phyloP scores from a whole-genome alignment of 495 filamentous ascomycete species.

The Cladorrhinum samala region DNA sequence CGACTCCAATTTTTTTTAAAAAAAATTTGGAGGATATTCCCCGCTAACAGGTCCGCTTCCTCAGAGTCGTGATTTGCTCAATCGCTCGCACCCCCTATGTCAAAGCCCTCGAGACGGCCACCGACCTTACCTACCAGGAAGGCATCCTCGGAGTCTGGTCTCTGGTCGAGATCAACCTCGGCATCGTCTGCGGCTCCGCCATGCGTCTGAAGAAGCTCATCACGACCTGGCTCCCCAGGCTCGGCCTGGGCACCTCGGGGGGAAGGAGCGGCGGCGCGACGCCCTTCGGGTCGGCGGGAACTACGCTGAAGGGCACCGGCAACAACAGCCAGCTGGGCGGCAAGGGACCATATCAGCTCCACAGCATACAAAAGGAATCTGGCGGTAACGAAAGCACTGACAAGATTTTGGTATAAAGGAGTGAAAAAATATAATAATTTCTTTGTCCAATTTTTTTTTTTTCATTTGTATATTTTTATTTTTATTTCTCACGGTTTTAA shows the following conservation, averaged over 20 bases:
- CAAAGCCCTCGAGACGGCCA: conserved; percentile 4
- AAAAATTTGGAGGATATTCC: too few species aligned
- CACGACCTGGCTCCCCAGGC: conserved; percentile 8
- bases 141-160: conserved; percentile 35
- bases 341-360: conserved; percentile 16
- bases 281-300: background rate
- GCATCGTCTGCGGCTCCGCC: conserved; percentile 32
- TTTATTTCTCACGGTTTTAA: too few species aligned
- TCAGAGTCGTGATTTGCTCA: conserved; percentile 19
- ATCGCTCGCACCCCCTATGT: conserved; percentile 22
- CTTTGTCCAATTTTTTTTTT: too few species aligned
- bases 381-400: conserved; percentile 1
- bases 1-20: too few species aligned
- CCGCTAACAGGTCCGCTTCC: background rate
- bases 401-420: too few species aligned
- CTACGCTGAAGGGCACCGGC: background rate
- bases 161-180: conserved; percentile 32
- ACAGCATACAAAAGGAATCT: conserved; percentile 17
- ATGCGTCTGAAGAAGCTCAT: conserved; percentile 20
- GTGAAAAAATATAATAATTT: too few species aligned
- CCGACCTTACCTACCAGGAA: conserved; percentile 18
- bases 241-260: conserved; percentile 8
- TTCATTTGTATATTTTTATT: too few species aligned
- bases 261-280: background rate
- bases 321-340: background rate